Conservation (phyloP, 257 asterid genomes). For the Petunia secreta region DNA sequence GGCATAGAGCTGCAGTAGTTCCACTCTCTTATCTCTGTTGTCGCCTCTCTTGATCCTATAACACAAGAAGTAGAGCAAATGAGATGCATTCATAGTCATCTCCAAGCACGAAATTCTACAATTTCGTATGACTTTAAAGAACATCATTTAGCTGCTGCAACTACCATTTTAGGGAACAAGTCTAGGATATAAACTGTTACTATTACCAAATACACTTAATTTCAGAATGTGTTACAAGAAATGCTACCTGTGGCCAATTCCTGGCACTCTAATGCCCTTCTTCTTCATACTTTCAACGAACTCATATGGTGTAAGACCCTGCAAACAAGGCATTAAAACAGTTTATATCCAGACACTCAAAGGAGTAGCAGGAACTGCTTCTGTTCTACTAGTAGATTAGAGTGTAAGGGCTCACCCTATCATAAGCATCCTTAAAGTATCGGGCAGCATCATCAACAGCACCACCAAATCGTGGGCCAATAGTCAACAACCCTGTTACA, state of each 20-base stretch:
- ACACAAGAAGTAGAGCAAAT: slow-evolving; percentile 7
- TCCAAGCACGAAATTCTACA: not conserved
- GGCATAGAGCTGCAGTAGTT: slow-evolving; percentile 76
- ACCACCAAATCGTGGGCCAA: slow-evolving; percentile 99
- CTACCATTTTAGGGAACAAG: not conserved
- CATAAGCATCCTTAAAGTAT: slow-evolving; percentile 97
- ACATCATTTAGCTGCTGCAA: not conserved
- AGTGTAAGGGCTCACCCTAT: slow-evolving; percentile 52
- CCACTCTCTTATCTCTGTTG: slow-evolving; percentile 99
- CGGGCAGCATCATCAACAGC: slow-evolving; percentile 99
- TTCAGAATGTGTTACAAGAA: not conserved
- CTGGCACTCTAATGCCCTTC: slow-evolving; percentile 99
- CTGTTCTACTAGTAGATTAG: not conserved
- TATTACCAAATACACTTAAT: not conserved
- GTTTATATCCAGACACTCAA: not conserved
- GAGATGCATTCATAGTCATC: not conserved
- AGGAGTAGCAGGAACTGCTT: not conserved
- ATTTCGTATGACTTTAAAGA: not conserved
- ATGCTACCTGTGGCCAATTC: slow-evolving; percentile 93
- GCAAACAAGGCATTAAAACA: slow-evolving; percentile 26
- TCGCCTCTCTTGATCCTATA: slow-evolving; percentile 96
- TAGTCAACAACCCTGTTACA: slow-evolving; percentile 82
- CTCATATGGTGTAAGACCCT: slow-evolving; percentile 93
- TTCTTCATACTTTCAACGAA: slow-evolving; percentile 98
- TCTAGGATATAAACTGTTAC: not conserved